Conservation (phyloP, 2,329 filamentous ascomycete species). For the Pezicula carpinea region DNA sequence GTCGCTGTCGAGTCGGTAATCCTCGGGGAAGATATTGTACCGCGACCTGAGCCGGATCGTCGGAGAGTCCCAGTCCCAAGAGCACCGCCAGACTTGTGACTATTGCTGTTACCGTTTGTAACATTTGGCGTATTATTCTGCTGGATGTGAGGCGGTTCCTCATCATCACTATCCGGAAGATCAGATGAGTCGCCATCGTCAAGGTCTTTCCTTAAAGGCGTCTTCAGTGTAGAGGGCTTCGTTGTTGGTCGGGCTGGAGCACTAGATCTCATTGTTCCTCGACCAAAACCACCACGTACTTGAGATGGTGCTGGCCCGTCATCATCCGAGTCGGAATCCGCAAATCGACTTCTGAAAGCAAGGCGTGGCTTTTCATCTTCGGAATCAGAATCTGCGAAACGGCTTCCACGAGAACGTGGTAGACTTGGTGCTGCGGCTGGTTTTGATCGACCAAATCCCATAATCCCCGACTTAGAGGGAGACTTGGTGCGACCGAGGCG, state of each 20-base stretch:
- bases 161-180: constrained; percentile 55
- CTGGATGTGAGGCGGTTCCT: constrained; percentile 29
- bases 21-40: constrained; percentile 18
- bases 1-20: constrained; percentile 1
- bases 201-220: constrained; percentile 37
- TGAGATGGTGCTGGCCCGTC: constrained; percentile 20
- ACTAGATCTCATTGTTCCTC: constrained; percentile 15
- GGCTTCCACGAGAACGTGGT: constrained; percentile 12
- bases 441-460: constrained; percentile 22
- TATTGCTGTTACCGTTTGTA: constrained; percentile 16
- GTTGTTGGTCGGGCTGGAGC: constrained; percentile 10
- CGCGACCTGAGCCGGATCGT: constrained; percentile 32
- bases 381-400: constrained; percentile 30
- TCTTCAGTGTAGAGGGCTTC: constrained; percentile 39
- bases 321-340: constrained; percentile 60
- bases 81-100: constrained; percentile 6
- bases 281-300: neutral
- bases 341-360: constrained; percentile 46
- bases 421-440: constrained; percentile 12
- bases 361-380: constrained; percentile 27
- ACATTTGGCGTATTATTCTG: constrained; percentile 4
- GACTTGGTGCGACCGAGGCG: constrained; percentile 14
- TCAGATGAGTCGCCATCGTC: constrained; percentile 59
- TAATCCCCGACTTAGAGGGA: constrained; percentile 4
- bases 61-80: constrained; percentile 29